Base-by-base conservation (phyloP, 768 basidiomycete genomes). In the Hericium coralloides region DNA sequence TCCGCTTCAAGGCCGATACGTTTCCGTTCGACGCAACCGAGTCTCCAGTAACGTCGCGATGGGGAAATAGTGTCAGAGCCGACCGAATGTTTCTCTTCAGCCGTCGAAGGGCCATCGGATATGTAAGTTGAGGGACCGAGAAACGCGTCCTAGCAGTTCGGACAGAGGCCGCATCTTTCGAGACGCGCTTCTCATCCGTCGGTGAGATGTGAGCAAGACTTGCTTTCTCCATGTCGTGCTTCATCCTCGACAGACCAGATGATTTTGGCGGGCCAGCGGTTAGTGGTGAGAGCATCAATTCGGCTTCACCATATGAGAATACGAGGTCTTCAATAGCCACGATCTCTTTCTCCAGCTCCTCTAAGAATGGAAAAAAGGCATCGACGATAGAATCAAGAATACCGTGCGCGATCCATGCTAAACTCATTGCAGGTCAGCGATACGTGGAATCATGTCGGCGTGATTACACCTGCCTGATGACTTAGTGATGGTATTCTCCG, bases 391-490 rank as follows among this genome's bases (percentile, higher is more conserved):
- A 95, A 65, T 97, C 95, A 61, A 98, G 74, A 55, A 97, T 78
- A 20, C 86, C 89, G 69, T 98, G 93, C 0, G 92, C 92, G 61
- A 98, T 90, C 92, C 92, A 95, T 67, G 94, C 94, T 92, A 63
- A 6, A 18, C 3, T 20, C 36, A 60, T 12, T 39, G 36, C 38
- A 5, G 31, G 2, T n/a, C 18, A 37, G 55, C 31, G 43, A 49
- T 47, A 43, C 12, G 5, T 38, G 49, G 2, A 17, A 36, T 12
- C 1, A 17, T 17, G 5, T 31, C 9, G 38, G n/a, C 6, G n/a
- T 37, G 22, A 48, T 20, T 20, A 17, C 22, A 64, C 79, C 55
- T 62, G 86, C 91, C 87, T 53, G 90, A 85, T 4, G 89, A 84
- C 75, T 86, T 85, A 58, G 78, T 82, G 12, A 80, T 73, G 18